Percentiles rank a stretch among this genome's conserved stretches.
Conservation (phyloP, 352 stramenopile species). For the Phytophthora fragariae region DNA sequence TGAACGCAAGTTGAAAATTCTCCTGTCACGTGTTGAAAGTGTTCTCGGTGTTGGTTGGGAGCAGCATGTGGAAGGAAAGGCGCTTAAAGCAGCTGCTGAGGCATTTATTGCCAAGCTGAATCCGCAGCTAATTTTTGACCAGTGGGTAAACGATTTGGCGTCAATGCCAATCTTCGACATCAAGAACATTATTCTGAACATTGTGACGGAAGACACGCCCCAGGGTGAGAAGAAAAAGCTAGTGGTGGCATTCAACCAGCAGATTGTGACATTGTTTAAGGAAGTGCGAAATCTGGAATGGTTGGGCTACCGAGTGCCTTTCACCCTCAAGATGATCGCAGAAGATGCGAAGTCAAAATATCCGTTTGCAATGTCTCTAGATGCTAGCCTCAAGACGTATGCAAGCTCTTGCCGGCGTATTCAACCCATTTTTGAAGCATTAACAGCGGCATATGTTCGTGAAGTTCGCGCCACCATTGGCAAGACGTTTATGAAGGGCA, state of each 20-base stretch:
- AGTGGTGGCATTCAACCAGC: slow-evolving; percentile 96
- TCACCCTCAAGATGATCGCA: slow-evolving; percentile 95
- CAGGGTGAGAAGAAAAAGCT: slow-evolving; percentile 82
- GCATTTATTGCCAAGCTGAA: slow-evolving; percentile 91
- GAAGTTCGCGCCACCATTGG: slow-evolving; percentile 86
- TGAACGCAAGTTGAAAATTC: slow-evolving; percentile 97
- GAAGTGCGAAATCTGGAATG: slow-evolving; percentile 99
- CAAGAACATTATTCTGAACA: slow-evolving; percentile 92
- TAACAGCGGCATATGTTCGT: slow-evolving; percentile 78
- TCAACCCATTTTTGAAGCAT: slow-evolving; percentile 83
- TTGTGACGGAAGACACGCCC: slow-evolving; percentile 81
- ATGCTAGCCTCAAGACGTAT: slow-evolving; percentile 97
- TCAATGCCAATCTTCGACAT: slow-evolving; percentile 93
- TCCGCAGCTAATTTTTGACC: slow-evolving; percentile 94
- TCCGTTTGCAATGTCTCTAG: slow-evolving; percentile 97
- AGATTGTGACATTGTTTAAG: slow-evolving; percentile 98
- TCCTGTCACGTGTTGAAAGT: slow-evolving; percentile 97
- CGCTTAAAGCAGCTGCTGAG: slow-evolving; percentile 93
- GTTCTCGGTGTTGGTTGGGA: slow-evolving; percentile 98
- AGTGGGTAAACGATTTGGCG: slow-evolving; percentile 94
- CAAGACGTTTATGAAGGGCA: slow-evolving; percentile 91
- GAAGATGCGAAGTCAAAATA: slow-evolving; percentile 98
- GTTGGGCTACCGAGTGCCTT: slow-evolving; percentile 97
- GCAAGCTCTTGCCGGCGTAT: slow-evolving; percentile 78
- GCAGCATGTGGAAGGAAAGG: slow-evolving; percentile 96